Percentiles rank a stretch among this genome's conserved stretches.
Evolutionary conservation across 202 grass and related monocot species (phyloP).

Genomic region (Bolboschoenoplectus hybrid): DNA sequence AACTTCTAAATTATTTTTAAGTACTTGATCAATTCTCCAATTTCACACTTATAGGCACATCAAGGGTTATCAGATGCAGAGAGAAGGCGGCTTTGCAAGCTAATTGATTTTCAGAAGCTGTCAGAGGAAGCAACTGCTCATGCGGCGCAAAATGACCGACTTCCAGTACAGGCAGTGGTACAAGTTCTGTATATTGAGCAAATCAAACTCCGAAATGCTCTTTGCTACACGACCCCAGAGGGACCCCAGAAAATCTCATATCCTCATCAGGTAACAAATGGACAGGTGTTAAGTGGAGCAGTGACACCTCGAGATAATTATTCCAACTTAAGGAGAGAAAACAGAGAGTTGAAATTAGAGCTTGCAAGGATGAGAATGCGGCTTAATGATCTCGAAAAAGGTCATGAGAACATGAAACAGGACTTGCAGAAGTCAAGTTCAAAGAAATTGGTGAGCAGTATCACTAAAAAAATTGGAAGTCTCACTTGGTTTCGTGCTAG

Average conservation of each 20-base stretch:
- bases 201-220: slow-evolving; percentile 36
- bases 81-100: slow-evolving; percentile 67
- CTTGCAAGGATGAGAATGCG: slow-evolving; percentile 49
- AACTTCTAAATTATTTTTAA: neutral
- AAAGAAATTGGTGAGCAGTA: slow-evolving; percentile 37
- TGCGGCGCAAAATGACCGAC: slow-evolving; percentile 84
- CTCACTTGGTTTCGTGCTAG: slow-evolving; percentile 35
- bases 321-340: slow-evolving; percentile 52
- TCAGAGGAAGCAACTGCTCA: slow-evolving; percentile 84
- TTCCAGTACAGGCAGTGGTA: slow-evolving; percentile 76
- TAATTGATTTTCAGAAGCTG: slow-evolving; percentile 89
- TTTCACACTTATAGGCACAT: slow-evolving; percentile 53
- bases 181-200: slow-evolving; percentile 97
- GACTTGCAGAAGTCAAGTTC: slow-evolving; percentile 38
- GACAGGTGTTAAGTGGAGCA: slow-evolving; percentile 35
- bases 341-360: slow-evolving; percentile 56
- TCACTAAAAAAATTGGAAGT: slow-evolving; percentile 41
- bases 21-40: slow-evolving; percentile 1
- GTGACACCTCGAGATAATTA: slow-evolving; percentile 48
- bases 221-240: slow-evolving; percentile 26
- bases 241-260: slow-evolving; percentile 28
- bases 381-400: slow-evolving; percentile 55
- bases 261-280: neutral
- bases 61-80: slow-evolving; percentile 62
- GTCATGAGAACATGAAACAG: slow-evolving; percentile 51